Percentiles rank a stretch among this genome's conserved stretches.
phyloP scores from a whole-genome alignment of 106 monocot genomes.

The Allium sativum region DNA sequence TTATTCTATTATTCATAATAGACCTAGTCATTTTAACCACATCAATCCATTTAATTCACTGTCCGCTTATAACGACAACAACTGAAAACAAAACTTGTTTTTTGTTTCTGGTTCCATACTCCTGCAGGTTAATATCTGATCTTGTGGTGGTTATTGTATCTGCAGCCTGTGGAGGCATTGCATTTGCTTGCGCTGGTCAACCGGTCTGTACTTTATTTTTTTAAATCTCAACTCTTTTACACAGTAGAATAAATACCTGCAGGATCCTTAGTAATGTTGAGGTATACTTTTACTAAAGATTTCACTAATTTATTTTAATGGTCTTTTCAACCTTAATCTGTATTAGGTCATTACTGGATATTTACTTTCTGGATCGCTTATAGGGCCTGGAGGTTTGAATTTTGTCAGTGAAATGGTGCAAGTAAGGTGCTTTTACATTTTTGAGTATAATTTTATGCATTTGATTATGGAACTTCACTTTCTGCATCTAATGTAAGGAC shows the following conservation, averaged over 20 bases:
- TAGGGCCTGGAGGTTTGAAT: constrained; percentile 84
- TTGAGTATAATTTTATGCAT: neutral
- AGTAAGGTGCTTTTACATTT: constrained; percentile 51
- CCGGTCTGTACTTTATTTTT: constrained; percentile 36
- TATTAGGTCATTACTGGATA: constrained; percentile 89
- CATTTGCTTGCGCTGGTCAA: constrained; percentile 90
- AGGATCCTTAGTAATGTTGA: too few relatives aligned
- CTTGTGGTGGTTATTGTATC: constrained; percentile 84
- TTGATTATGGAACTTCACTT: neutral
- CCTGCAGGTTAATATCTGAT: constrained; percentile 85
- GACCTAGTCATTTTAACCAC: too few relatives aligned
- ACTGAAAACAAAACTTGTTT: too few relatives aligned
- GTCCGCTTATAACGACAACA: too few relatives aligned
- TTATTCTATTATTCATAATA: too few relatives aligned
- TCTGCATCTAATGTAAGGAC: neutral
- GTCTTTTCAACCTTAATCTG: neutral
- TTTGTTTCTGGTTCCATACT: neutral
- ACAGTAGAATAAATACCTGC: neutral
- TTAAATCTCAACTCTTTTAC: neutral
- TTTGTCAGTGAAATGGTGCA: constrained; percentile 98
- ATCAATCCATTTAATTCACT: too few relatives aligned
- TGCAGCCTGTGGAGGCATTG: constrained; percentile 79
- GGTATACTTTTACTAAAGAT: neutral
- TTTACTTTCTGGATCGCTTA: constrained; percentile 82
- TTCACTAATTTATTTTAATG: neutral